These are phyloP conservation scores for Sporisorium reilianum DNA, from an alignment of 1,284 basidiomycete species.

Conservation along the genomic window DNA sequence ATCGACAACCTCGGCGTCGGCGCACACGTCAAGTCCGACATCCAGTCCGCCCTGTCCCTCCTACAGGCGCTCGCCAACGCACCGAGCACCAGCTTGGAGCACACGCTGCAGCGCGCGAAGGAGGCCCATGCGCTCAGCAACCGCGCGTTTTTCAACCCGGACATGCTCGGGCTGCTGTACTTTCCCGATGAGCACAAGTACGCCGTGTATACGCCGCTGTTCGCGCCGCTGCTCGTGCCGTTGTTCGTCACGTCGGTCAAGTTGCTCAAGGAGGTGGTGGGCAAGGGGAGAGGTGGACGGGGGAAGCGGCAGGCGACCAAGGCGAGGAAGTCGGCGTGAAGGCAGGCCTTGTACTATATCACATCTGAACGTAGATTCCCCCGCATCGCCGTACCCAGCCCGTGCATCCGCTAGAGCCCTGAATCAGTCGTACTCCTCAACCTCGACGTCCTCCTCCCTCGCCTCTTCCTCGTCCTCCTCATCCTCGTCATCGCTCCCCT, in stretches of 20 bases:
- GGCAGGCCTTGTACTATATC: background rate
- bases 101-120: conserved; percentile 75
- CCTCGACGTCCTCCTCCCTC: conserved; percentile 5
- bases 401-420: background rate
- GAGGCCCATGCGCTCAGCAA: conserved; percentile 81
- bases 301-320: background rate
- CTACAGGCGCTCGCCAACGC: conserved; percentile 57
- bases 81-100: conserved; percentile 54
- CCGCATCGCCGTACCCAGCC: background rate
- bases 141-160: conserved; percentile 94
- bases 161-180: conserved; percentile 94
- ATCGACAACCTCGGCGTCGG: conserved; percentile 65
- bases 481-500: conserved; percentile 10
- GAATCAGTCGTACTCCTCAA: conserved; percentile 21
- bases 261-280: conserved; percentile 15
- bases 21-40: conserved; percentile 42
- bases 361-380: background rate
- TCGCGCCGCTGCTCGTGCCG: conserved; percentile 76
- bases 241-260: conserved; percentile 78
- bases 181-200: conserved; percentile 75
- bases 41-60: conserved; percentile 19
- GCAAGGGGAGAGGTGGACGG: background rate
- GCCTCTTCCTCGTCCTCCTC: conserved; percentile 3
- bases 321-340: conserved; percentile 7
- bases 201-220: conserved; percentile 69